Evolutionary conservation across 2,329 filamentous ascomycete species (phyloP), one percentile per base, ranked within the genome.

Genomic region (Aspergillaceae sp.): DNA sequence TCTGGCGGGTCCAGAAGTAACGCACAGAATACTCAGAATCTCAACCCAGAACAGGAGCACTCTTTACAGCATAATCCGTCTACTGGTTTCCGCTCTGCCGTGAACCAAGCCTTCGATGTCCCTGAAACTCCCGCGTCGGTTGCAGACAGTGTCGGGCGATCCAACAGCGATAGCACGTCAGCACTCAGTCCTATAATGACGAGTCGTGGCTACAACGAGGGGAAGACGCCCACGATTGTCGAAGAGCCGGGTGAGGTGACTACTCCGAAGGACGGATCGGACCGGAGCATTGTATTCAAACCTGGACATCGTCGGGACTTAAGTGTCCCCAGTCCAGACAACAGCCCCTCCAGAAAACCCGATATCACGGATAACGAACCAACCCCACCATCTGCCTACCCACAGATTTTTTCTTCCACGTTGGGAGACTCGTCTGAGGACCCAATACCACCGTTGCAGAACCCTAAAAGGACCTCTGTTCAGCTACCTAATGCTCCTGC

Each of bases 101-200:
- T 85, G 3, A 72, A 83, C 54, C 77, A 82, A 58, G 82, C 82
- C 10, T 85, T 85, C 56, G 80, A 83, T 56, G 71, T 74, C 40
- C 70, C 66, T 28, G 74, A 80, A 50, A 77, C 78, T 34, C 70
- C 71, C 4, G 67, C 74, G 37, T 77, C 78, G 3, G 69, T 73
- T 7, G 75, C 76, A n/a, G 71, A 69, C 44, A 74, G 68, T 36
- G 65, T 80, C n/a, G 70, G 66, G 33, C 70, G 81, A 49, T 82
- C 77, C 44, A 77, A 83, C 53, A 84, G 80, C 47, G 75, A 75
- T 49, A 81, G 79, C 51, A 83, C 81, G 6, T 74, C 75, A 42
- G 72, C 72, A 29, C 80, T 85, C 51, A 84, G 80, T 57, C 82
- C 82, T 1, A 84, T 85, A 45, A 82, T 84, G 62, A 54, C 64